phyloP scores from a whole-genome alignment of 192 early-diverging fungal species.

The Entomortierella beljakovae region DNA sequence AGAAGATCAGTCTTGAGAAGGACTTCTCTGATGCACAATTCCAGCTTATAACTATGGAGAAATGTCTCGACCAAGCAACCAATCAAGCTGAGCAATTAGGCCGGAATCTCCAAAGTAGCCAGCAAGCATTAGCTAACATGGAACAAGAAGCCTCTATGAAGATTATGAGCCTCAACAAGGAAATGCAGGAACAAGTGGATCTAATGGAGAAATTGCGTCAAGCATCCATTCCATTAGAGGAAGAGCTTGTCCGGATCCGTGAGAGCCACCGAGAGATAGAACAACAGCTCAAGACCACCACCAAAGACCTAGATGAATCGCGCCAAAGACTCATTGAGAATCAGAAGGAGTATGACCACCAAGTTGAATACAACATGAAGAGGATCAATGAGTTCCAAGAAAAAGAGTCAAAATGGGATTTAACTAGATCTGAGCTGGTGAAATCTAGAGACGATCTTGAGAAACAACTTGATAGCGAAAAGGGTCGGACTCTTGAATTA shows the following conservation, averaged over 20 bases:
- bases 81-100: constrained; percentile 40
- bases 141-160: constrained; percentile 31
- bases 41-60: constrained; percentile 45
- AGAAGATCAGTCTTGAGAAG: constrained; percentile 26
- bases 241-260: constrained; percentile 10
- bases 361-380: constrained; percentile 47
- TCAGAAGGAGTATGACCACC: constrained; percentile 48
- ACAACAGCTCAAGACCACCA: constrained; percentile 22
- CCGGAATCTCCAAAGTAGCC: constrained; percentile 28
- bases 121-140: constrained; percentile 10
- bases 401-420: constrained; percentile 39
- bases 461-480: constrained; percentile 22
- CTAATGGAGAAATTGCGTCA: constrained; percentile 40
- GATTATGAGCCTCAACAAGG: constrained; percentile 17
- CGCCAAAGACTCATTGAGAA: constrained; percentile 35
- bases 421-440: constrained; percentile 20
- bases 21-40: constrained; percentile 41
- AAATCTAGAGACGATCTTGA: constrained; percentile 21
- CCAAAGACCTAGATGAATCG: constrained; percentile 27
- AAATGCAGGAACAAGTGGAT: constrained; percentile 36
- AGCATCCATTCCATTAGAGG: constrained; percentile 19
- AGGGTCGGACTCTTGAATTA: background rate
- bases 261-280: constrained; percentile 17
- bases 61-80: constrained; percentile 43
- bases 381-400: constrained; percentile 49